Percentiles rank a stretch among this genome's conserved stretches.
These are phyloP conservation scores for Ziziphus jujuba DNA, from an alignment of 306 rosid genomes.

Conservation along the genomic window DNA sequence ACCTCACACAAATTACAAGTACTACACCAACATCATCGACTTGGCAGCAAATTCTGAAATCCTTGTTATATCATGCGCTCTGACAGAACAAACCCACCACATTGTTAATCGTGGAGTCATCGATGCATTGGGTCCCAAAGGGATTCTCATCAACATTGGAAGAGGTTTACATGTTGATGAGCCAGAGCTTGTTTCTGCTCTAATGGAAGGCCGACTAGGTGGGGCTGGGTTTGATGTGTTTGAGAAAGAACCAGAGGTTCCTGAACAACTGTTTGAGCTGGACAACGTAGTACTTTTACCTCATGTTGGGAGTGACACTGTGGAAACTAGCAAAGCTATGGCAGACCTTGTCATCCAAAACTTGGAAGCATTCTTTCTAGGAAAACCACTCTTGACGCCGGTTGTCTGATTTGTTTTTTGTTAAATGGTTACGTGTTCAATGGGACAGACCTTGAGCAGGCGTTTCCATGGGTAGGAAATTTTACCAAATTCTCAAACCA, in stretches of 20 bases:
- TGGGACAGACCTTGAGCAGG: too few species aligned
- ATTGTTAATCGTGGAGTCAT: slow-evolving; percentile 59
- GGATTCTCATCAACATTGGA: slow-evolving; percentile 65
- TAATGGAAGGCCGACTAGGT: slow-evolving; percentile 51
- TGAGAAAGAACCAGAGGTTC: slow-evolving; percentile 65
- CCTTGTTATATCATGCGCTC: slow-evolving; percentile 54
- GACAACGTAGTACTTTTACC: slow-evolving; percentile 64
- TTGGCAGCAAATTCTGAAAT: slow-evolving; percentile 53
- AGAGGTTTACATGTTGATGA: slow-evolving; percentile 54
- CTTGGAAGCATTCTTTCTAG: slow-evolving; percentile 34
- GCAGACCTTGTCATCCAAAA: slow-evolving; percentile 61
- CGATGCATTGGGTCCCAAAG: slow-evolving; percentile 62
- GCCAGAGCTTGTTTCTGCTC: slow-evolving; percentile 56
- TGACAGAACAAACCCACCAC: slow-evolving; percentile 55
- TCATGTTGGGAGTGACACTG: slow-evolving; percentile 62
- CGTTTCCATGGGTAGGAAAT: too few species aligned
- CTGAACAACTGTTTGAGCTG: slow-evolving; percentile 46
- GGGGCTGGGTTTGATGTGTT: slow-evolving; percentile 84
- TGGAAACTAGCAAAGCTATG: slow-evolving; percentile 62
- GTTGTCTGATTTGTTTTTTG: slow-evolving; percentile 13
- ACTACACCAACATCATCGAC: slow-evolving; percentile 43
- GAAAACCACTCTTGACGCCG: slow-evolving; percentile 13
- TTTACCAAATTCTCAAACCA: too few species aligned
- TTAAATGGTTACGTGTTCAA: background rate
- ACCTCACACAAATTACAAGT: slow-evolving; percentile 45